Conservation (phyloP, 257 asterid genomes). For the Leonotis leonurus region DNA sequence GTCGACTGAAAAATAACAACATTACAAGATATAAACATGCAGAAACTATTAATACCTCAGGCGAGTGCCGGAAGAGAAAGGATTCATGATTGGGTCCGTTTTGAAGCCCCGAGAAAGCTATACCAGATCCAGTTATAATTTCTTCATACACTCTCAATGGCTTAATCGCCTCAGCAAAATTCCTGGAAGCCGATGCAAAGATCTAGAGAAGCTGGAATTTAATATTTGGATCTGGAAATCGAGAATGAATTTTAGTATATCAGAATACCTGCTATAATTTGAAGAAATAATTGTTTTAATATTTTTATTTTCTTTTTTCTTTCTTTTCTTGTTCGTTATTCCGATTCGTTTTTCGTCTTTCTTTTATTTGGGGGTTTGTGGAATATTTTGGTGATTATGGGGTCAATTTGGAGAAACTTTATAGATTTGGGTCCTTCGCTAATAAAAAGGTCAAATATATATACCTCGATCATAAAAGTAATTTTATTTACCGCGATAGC, state of each 20-base stretch:
- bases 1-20: not conserved
- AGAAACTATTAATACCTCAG: constrained; percentile 47
- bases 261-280: constrained; percentile 3
- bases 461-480: too few species aligned
- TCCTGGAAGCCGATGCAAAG: constrained; percentile 16
- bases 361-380: not conserved
- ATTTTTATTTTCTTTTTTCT: too few species aligned
- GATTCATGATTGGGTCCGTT: constrained; percentile 81
- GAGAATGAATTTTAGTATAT: not conserved
- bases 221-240: constrained; percentile 26
- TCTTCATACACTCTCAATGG: not conserved
- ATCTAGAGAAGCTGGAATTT: constrained; percentile 20
- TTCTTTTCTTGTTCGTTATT: too few species aligned
- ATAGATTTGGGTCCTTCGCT: not conserved
- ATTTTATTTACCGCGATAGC: not conserved
- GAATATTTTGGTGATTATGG: not conserved
- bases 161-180: constrained; percentile 13
- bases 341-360: not conserved
- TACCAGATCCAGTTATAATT: constrained; percentile 61
- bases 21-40: not conserved
- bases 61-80: constrained; percentile 87
- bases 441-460: not conserved
- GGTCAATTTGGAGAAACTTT: not conserved
- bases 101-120: constrained; percentile 55
- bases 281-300: constrained; percentile 12